Evolutionary conservation across 1,284 basidiomycete genomes (phyloP), one percentile per base, ranked within the genome.

Genomic region (Fomitiporia mediterranea): DNA sequence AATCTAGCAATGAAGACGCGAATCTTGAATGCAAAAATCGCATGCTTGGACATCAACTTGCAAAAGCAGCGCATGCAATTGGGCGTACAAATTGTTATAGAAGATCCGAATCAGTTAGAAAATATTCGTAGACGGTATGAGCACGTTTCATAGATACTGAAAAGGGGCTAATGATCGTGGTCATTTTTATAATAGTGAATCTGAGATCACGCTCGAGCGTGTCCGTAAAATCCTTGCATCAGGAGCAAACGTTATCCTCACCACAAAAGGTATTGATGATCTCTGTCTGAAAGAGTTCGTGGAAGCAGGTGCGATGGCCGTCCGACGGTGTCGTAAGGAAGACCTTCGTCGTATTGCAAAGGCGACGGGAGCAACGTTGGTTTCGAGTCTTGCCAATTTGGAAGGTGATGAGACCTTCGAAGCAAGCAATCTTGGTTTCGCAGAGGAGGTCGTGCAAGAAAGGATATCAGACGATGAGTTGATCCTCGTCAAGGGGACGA

Each of bases 331-430:
- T 78, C 86, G 91, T 68, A 99, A 99, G 73, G 97, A 99, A 70
- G 97, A 99, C 70, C 79, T 99, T 53, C 84, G 94, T 58, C 86
- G 97, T 53, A 99, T 99, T 65, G 97, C 97, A 46, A 97, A 91
- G 71, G 96, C 97, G 4, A 98, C 96, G 0, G 97, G 97, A 44
- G 97, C 95, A 19, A 92, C 91, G 47, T 80, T 99, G 46, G 84
- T 99, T 55, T 92, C 91, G 23, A 95, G 90, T 66, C 79, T 99
- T 56, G 95, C 95, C 34, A 98, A 99, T 72, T 79, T 99, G 27
- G 96, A 99, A 62, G 97, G 97, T 49, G 97, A 99, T 57, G 97
- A 99, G 74, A 95, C 95, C 0, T 99, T 95, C 67, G 97, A 99
- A 70, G 78, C 94, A 17, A 88, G 84, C 70, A 89, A 84, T 69